These are phyloP conservation scores for Miscanthus lutarioriparius DNA, from an alignment of 176 grass and related monocot species.

Conservation along the genomic window DNA sequence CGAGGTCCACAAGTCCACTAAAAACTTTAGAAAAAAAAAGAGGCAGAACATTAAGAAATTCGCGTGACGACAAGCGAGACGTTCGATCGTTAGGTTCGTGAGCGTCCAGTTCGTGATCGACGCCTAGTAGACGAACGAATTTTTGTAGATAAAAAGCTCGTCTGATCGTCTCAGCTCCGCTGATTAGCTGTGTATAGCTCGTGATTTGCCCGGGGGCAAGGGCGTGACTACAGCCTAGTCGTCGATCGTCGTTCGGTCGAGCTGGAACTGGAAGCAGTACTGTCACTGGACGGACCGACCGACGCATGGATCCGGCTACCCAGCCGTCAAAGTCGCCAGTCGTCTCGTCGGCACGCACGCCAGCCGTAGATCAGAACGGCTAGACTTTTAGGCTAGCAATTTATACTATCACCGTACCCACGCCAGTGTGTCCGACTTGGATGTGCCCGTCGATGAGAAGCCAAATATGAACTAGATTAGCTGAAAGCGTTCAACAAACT, in stretches of 20 bases:
- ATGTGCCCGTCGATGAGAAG: neutral
- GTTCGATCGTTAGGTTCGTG: neutral
- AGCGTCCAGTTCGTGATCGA: neutral
- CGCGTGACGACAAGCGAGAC: neutral
- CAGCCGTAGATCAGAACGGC: neutral
- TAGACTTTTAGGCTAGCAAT: neutral
- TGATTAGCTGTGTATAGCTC: slow-evolving; percentile 13
- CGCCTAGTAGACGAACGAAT: neutral
- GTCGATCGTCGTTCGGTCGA: neutral
- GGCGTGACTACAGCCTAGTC: neutral
- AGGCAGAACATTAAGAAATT: neutral
- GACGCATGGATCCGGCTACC: slow-evolving; percentile 3
- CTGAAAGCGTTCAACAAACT: slow-evolving; percentile 23
- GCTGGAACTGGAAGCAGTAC: neutral
- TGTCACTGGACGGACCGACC: slow-evolving; percentile 2
- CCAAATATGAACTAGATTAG: neutral
- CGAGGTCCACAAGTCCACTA: slow-evolving; percentile 22
- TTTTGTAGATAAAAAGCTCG: neutral
- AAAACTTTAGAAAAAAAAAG: slow-evolving; percentile 30
- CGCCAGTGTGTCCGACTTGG: neutral
- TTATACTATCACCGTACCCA: neutral
- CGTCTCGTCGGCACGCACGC: slow-evolving; percentile 30
- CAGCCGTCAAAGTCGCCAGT: slow-evolving; percentile 42
- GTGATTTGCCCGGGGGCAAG: neutral
- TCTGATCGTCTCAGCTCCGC: neutral